Evolutionary conservation across 805 yeast species (phyloP), one percentile per base, ranked within the genome.

Genomic region (Lipomyces oligophaga): DNA sequence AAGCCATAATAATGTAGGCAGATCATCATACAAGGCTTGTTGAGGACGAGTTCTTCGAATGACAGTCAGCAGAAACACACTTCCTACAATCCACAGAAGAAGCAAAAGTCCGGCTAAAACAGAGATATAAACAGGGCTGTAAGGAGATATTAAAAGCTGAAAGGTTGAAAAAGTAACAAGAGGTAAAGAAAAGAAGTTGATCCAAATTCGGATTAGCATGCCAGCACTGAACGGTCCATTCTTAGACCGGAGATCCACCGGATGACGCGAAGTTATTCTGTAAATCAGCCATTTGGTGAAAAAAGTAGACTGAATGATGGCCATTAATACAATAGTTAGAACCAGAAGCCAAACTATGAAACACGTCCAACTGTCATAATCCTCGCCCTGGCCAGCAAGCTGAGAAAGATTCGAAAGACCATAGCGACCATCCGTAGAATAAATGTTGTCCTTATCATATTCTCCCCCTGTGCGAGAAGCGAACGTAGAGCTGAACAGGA

Each of bases 401-500:
- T 31, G 44, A 10, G 52, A 38, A 34, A 19, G 41, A 16, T 16
- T 39, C 24, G 48, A 38, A 21, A 39, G 13, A 24, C 49, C 53
- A 36, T 36, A 50, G 11, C 25, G 24, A 20, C 38, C 62, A 37
- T 16, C 46, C 51, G 42, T 53, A 43, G 52, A 36, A 39, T 54
- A 52, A 7, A 51, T 31, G 28, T 47, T 44, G 38, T 55, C 56
- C 11, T 33, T 18, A 11, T 35, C 38, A 4, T 21, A 7, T 27
- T 38, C 40, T 21, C 34, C 26, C 2, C 50, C 33, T 3, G 20
- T 21, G 16, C 35, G 49, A 10, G 59, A 43, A 5, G 47, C 57
- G 13, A 50, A 36, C 2, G 58, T 39, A 20, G 25, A 13, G 22
- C 57, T 56, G 41, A 65, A 65, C 46, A 79, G 61, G n/a, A 81